Evolutionary conservation across 495 filamentous ascomycete species (phyloP), one percentile per base, ranked within the genome.

Genomic region (Darksidea phi): DNA sequence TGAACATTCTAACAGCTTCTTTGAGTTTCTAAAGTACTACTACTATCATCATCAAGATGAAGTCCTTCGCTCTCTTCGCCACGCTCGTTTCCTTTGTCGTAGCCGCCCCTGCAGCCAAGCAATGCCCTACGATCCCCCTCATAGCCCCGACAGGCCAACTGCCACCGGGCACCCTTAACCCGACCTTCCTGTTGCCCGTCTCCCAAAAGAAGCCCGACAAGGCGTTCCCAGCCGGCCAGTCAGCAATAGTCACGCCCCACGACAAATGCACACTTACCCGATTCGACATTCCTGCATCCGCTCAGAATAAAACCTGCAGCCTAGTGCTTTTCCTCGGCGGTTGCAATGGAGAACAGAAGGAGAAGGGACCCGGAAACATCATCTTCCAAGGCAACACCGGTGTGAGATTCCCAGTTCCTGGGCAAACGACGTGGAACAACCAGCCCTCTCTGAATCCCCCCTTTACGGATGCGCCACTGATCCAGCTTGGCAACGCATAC

Each of bases 1-100:
- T n/a, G n/a, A n/a, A n/a, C n/a, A n/a, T n/a, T n/a, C n/a, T n/a
- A n/a, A n/a, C n/a, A n/a, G n/a, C n/a, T n/a, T n/a, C n/a, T n/a
- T n/a, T n/a, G n/a, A n/a, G n/a, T n/a, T n/a, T n/a, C n/a, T n/a
- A n/a, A n/a, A n/a, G n/a, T n/a, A n/a, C n/a, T n/a, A n/a, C n/a
- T n/a, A n/a, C n/a, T n/a, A n/a, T n/a, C n/a, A n/a, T n/a, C 36
- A 38, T 54, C 50, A 54, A 41, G 15, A 54, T 54, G 50, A 54
- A 54, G 50, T 54, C 50, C 24, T 54, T 54, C 50, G 50, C 50
- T 38, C 10, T 54, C 32, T 15, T 54, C 50, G 20, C 50, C 10
- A 32, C 50, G 5, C 32, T 54, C 50, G n/a, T 21, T 23, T 18
- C 26, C 32, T 10, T 15, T 7, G 26, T 4, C n/a, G 6, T 54